Conservation (phyloP, 2,329 filamentous ascomycete species). For the Alternaria sp. region DNA sequence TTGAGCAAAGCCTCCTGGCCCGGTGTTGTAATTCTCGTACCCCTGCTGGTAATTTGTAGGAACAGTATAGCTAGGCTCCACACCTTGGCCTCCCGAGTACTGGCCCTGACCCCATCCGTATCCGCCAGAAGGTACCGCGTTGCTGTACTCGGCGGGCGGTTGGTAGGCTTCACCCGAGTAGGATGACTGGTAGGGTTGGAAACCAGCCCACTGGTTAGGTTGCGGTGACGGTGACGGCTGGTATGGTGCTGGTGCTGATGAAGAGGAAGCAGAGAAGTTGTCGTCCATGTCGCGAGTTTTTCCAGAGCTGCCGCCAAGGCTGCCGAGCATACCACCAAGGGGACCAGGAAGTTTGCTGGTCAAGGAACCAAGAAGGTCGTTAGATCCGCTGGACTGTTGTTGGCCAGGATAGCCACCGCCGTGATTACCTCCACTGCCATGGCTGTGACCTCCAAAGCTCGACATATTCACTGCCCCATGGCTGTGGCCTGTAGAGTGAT, state of each 20-base stretch:
- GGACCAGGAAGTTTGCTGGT: slow-evolving; percentile 31
- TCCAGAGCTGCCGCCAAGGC: slow-evolving; percentile 30
- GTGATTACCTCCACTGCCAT: slow-evolving; percentile 22
- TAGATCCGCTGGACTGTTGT: slow-evolving; percentile 20
- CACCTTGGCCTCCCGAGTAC: slow-evolving; percentile 44
- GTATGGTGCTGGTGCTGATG: slow-evolving; percentile 24
- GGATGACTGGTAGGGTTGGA: slow-evolving; percentile 49
- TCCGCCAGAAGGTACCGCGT: slow-evolving; percentile 33
- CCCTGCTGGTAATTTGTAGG: slow-evolving; percentile 51
- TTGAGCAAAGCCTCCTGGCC: slow-evolving; percentile 28
- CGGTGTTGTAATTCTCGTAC: slow-evolving; percentile 40
- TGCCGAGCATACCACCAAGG: slow-evolving; percentile 26
- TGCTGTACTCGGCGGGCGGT: slow-evolving; percentile 39
- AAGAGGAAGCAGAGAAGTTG: slow-evolving; percentile 24
- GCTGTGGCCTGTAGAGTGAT: slow-evolving; percentile 43
- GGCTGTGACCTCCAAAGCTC: slow-evolving; percentile 32
- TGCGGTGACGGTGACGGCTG: slow-evolving; percentile 36
- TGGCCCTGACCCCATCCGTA: slow-evolving; percentile 43
- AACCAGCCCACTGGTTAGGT: slow-evolving; percentile 40
- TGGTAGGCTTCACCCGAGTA: slow-evolving; percentile 43
- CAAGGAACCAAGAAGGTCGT: slow-evolving; percentile 37
- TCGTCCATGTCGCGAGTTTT: slow-evolving; percentile 37
- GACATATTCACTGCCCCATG: slow-evolving; percentile 43
- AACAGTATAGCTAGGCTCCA: slow-evolving; percentile 44
- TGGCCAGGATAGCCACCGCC: slow-evolving; percentile 12